Conservation (phyloP, 306 rosid genomes). For the Lotus japonicus region DNA sequence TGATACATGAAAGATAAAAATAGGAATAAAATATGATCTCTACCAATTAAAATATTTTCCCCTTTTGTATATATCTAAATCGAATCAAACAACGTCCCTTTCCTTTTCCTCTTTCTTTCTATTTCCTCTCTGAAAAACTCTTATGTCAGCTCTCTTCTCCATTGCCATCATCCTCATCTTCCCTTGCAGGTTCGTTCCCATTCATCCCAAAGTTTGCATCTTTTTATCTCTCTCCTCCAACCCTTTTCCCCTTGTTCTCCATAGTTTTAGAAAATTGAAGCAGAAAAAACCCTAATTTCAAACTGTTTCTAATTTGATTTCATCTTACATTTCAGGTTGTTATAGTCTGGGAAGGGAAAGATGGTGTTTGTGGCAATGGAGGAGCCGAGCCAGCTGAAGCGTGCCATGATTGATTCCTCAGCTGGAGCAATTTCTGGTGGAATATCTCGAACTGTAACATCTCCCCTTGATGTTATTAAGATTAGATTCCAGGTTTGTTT, state of each 20-base stretch:
- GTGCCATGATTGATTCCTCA: slow-evolving; percentile 53
- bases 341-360: slow-evolving; percentile 21
- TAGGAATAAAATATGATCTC: too few relatives aligned
- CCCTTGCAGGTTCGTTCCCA: slow-evolving; percentile 13
- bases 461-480: slow-evolving; percentile 95
- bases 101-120: neutral
- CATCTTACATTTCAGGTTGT: slow-evolving; percentile 26
- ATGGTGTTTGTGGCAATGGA: slow-evolving; percentile 46
- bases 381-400: slow-evolving; percentile 61
- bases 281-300: slow-evolving; percentile 28
- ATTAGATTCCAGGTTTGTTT: slow-evolving; percentile 78
- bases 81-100: neutral
- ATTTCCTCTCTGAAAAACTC: neutral
- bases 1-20: too few relatives aligned
- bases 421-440: slow-evolving; percentile 92
- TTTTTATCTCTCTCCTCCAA: neutral
- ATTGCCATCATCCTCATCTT: neutral
- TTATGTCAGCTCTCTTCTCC: slow-evolving; percentile 21
- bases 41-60: too few relatives aligned
- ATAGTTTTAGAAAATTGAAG: neutral
- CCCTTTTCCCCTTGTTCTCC: neutral
- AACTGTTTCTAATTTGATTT: neutral
- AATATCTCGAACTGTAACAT: slow-evolving; percentile 79
- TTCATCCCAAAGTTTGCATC: neutral
- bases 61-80: too few relatives aligned